Evolutionary conservation across 805 yeast species (phyloP).

Genomic region (Cyberlindnera mycetangii): DNA sequence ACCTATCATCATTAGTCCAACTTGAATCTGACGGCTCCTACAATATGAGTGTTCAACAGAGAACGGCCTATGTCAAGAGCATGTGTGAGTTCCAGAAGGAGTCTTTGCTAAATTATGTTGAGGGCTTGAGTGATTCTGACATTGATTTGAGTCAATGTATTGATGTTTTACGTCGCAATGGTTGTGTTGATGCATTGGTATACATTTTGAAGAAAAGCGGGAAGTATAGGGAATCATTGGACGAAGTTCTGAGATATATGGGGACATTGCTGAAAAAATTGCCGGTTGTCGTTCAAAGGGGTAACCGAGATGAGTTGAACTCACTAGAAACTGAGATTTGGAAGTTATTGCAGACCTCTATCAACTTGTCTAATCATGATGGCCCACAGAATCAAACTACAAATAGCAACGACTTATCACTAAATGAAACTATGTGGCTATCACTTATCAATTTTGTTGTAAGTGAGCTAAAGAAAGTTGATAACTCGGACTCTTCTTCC

Average conservation of each 20-base stretch:
- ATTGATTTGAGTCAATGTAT: constrained; percentile 26
- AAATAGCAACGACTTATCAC: constrained; percentile 20
- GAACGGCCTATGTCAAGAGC: constrained; percentile 22
- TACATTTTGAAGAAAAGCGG: constrained; percentile 15
- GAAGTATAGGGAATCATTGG: constrained; percentile 25
- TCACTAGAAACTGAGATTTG: constrained; percentile 32
- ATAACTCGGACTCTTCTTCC: constrained; percentile 13
- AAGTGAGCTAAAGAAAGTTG: constrained; percentile 31
- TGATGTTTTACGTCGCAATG: constrained; percentile 21
- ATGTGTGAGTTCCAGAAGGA: constrained; percentile 19
- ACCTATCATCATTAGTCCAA: constrained; percentile 22
- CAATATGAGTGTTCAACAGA: constrained; percentile 15
- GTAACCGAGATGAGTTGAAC: constrained; percentile 15
- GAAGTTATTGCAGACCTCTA: constrained; percentile 35
- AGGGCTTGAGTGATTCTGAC: constrained; percentile 23
- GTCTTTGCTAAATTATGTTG: constrained; percentile 19
- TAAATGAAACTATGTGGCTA: constrained; percentile 38
- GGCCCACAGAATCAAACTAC: constrained; percentile 11
- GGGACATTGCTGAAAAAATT: constrained; percentile 16
- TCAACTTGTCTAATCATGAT: constrained; percentile 29
- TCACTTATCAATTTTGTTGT: constrained; percentile 39
- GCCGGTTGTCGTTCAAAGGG: constrained; percentile 6
- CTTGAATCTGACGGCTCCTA: constrained; percentile 23
- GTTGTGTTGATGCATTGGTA: constrained; percentile 26
- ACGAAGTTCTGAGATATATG: constrained; percentile 19